Conservation (phyloP, 371 early-diverging fungal species). For the Mucor plumbeus region DNA sequence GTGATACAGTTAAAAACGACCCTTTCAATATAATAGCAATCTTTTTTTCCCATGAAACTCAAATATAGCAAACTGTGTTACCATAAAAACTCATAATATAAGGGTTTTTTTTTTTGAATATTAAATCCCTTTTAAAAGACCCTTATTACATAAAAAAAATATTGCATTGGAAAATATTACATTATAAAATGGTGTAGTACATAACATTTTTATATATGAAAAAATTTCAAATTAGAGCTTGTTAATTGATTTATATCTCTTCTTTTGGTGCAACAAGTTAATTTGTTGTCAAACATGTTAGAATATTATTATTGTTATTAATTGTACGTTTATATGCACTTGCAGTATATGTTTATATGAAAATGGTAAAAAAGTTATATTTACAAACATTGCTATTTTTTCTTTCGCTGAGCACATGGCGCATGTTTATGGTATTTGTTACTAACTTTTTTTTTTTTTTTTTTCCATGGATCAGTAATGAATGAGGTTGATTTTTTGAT, state of each 20-base stretch:
- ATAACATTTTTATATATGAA: too few species aligned
- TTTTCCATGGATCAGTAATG: background rate
- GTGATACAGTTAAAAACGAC: background rate
- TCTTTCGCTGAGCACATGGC: background rate
- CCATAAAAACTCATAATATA: background rate
- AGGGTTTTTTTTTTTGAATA: background rate
- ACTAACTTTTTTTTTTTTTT: background rate
- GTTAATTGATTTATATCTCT: background rate
- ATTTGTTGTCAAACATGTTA: background rate
- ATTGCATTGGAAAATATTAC: background rate
- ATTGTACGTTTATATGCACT: too few species aligned
- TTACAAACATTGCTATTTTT: background rate
- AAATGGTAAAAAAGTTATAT: background rate
- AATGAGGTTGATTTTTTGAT: background rate
- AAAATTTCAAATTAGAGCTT: background rate
- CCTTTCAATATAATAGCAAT: background rate
- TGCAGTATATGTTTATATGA: background rate
- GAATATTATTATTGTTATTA: background rate
- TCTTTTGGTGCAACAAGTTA: background rate
- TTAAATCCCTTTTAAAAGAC: conserved; percentile 8
- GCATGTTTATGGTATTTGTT: background rate
- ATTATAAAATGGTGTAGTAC: background rate
- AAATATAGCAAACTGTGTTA: background rate
- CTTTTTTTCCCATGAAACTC: conserved; percentile 11
- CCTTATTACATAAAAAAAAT: conserved; percentile 17